Conservation (phyloP, 768 basidiomycete genomes). For the Gloeophyllum trabeum region DNA sequence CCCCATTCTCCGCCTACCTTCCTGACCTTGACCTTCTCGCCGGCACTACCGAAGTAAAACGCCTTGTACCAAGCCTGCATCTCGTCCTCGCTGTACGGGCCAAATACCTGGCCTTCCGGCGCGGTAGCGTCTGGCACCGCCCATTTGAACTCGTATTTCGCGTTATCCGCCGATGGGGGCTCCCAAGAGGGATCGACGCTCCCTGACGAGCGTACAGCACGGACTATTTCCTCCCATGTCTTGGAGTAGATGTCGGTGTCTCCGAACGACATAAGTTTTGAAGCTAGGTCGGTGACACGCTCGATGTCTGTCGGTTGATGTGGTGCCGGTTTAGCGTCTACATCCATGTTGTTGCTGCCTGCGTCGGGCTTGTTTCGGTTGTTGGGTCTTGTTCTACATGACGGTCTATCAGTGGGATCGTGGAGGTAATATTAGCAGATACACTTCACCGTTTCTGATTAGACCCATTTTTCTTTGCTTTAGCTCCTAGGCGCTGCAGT, state of each 20-base stretch:
- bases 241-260: slow-evolving; percentile 81
- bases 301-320: slow-evolving; percentile 51
- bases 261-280: slow-evolving; percentile 78
- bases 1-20: slow-evolving; percentile 62
- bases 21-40: slow-evolving; percentile 72
- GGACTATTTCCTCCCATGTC: slow-evolving; percentile 78
- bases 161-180: slow-evolving; percentile 57
- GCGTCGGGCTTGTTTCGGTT: slow-evolving; percentile 18
- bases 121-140: slow-evolving; percentile 36
- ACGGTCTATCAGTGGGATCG: not conserved
- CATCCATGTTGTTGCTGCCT: slow-evolving; percentile 28
- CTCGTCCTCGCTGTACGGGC: slow-evolving; percentile 74
- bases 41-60: slow-evolving; percentile 66
- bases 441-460: not conserved
- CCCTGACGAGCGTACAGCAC: slow-evolving; percentile 62
- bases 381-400: slow-evolving; percentile 17
- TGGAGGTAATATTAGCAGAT: not conserved
- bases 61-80: slow-evolving; percentile 74
- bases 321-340: slow-evolving; percentile 36
- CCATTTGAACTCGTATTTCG: slow-evolving; percentile 81
- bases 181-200: slow-evolving; percentile 58
- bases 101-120: slow-evolving; percentile 44
- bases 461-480: slow-evolving; percentile 37
- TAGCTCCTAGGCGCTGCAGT: slow-evolving; percentile 70
- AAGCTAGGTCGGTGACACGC: slow-evolving; percentile 74